A percentile compares a stretch with the other conserved stretches of the same genome.
Evolutionary conservation across 1,284 basidiomycete species (phyloP).

Genomic region (Pisolithus thermaeus): DNA sequence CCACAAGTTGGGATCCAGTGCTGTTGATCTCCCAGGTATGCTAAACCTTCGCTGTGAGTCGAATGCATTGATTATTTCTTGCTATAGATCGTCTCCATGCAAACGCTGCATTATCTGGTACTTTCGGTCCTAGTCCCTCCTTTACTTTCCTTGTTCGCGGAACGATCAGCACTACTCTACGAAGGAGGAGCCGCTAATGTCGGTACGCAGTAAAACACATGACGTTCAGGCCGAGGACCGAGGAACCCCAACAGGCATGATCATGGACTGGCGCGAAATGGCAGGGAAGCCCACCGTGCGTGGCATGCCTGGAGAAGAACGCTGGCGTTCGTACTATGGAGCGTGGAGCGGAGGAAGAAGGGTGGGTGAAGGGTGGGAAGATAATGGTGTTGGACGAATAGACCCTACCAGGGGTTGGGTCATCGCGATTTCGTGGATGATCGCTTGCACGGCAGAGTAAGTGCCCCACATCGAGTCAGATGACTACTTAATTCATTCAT

Average conservation of each 20-base stretch:
- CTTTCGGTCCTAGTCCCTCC: constrained; percentile 82
- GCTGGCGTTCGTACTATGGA: constrained; percentile 61
- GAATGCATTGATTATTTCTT: not conserved
- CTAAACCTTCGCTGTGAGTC: not conserved
- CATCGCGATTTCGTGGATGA: constrained; percentile 78
- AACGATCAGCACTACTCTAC: constrained; percentile 68
- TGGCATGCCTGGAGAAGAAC: constrained; percentile 53
- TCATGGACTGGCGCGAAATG: constrained; percentile 98
- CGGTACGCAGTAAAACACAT: constrained; percentile 39
- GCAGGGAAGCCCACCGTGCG: constrained; percentile 72
- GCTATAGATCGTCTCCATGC: constrained; percentile 85
- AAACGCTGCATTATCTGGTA: constrained; percentile 89
- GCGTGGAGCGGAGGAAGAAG: constrained; percentile 75
- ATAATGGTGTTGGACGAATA: constrained; percentile 47
- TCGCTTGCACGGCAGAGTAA: constrained; percentile 77
- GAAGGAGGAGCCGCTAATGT: constrained; percentile 84
- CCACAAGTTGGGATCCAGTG: constrained; percentile 66
- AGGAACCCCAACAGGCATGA: constrained; percentile 52
- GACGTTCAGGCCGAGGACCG: not conserved
- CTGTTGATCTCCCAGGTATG: constrained; percentile 66
- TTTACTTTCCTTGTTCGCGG: constrained; percentile 70
- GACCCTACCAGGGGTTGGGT: constrained; percentile 84
- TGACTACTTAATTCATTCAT: constrained; percentile 5
- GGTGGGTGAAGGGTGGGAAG: constrained; percentile 50
- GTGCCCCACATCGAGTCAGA: constrained; percentile 28